Evolutionary conservation across 331 rosid genomes (phyloP).

Genomic region (Rosa hybrid): DNA sequence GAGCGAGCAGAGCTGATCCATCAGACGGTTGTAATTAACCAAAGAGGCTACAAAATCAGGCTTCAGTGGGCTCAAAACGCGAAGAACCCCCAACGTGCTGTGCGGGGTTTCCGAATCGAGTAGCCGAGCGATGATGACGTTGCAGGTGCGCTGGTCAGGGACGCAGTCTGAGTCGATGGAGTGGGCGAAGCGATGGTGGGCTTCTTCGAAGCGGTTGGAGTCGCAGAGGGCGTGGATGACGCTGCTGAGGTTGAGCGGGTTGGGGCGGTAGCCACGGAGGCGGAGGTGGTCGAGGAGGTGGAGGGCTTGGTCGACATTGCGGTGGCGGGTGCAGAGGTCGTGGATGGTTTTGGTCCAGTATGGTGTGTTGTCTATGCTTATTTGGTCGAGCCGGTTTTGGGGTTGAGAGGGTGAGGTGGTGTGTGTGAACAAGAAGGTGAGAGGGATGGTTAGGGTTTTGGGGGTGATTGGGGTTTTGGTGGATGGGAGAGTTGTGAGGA

Average conservation of each 20-base stretch:
- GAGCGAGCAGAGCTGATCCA: conserved; percentile 68
- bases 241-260: conserved; percentile 56
- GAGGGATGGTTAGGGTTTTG: conserved; percentile 22
- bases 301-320: conserved; percentile 48
- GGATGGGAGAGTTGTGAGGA: conserved; percentile 5
- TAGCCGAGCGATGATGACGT: conserved; percentile 67
- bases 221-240: conserved; percentile 69
- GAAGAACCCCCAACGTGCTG: conserved; percentile 41
- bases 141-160: conserved; percentile 86
- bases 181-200: conserved; percentile 57
- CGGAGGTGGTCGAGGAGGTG: conserved; percentile 47
- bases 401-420: background rate
- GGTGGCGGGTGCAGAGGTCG: conserved; percentile 37
- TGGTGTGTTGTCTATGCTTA: conserved; percentile 31
- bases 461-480: conserved; percentile 18
- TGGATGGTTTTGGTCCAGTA: conserved; percentile 56
- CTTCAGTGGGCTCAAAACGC: conserved; percentile 35
- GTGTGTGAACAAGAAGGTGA: conserved; percentile 18
- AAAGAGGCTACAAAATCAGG: conserved; percentile 77
- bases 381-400: conserved; percentile 14
- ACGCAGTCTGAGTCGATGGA: conserved; percentile 43
- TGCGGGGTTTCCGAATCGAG: conserved; percentile 57
- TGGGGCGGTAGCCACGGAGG: conserved; percentile 45
- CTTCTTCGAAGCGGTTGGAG: conserved; percentile 68
- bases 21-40: conserved; percentile 72